Evolutionary conservation across 2,329 filamentous ascomycete genomes (phyloP), one percentile per base, ranked within the genome.

Genomic region (Lasiodiplodia sp.): DNA sequence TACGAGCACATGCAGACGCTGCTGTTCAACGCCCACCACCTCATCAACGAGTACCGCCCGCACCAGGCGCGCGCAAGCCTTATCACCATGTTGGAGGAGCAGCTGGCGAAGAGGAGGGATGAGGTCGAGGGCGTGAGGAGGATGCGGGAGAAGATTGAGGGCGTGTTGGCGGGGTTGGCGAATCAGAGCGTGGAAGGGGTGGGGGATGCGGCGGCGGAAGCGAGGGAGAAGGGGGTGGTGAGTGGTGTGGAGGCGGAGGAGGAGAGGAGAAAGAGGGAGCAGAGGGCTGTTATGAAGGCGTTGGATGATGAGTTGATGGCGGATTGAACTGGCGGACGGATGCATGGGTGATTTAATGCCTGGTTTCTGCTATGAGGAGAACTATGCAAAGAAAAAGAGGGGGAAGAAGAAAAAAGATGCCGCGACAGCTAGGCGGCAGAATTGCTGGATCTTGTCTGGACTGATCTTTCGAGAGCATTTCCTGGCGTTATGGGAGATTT

Each of bases 11-110:
- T 99, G 38, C 87, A 91, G 74, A 94, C 91, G 18, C 82, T 98
- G 34, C 91, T 97, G 71, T 90, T 95, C 78, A 98, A 98, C 78
- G 91, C 96, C 75, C 94, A 97, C 80, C 93, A 96, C 75, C 86
- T 97, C 66, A 89, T 98, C 72, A 99, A 99, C 79, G 91, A 97
- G 79, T 98, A 97, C 81, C 87, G 95, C 38, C 94, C 94, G 11
- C 94, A 97, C 78, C 95, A 98, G 81, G 94, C 94, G 28, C 84
- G 95, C 55, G 94, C 97, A 82, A 94, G 91, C 34, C 84, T 97
- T 69, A 97, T 97, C 38, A 82, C 91, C 72, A 87, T 95, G 83
- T 94, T 97, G 91, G 92, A 97, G 80, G 90, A 92, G 72, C 91
- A 95, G 75, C 82, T 97, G 37, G 89, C 92, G 73, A 86, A 84